Evolutionary conservation across 257 asterid genomes (phyloP), one percentile per base, ranked within the genome.

Genomic region (Gentiana macrophylla): DNA sequence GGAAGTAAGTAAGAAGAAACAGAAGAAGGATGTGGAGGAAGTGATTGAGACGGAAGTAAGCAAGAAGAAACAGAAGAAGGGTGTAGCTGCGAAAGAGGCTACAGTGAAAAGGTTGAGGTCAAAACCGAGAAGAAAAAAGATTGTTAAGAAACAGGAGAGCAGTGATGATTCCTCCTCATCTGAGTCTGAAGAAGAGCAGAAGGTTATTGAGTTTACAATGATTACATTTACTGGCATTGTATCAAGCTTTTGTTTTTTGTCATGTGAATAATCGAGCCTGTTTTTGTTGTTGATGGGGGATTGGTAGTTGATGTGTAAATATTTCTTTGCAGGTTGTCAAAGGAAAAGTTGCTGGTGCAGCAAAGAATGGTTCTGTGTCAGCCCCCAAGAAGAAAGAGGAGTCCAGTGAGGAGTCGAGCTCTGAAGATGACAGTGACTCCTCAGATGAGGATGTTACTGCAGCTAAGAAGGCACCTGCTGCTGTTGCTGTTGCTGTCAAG

Each of bases 31-130:
- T 13, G 67, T 52, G 3, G 77, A 65, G 55, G 69, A 64, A 49
- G 63, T 51, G 2, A 37, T 73, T 35, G 77, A 65, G 60, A 77
- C 73, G 72, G 50, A 51, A 32, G 57, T 59, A 37, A 55, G 51
- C 53, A 74, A 62, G 36, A 77, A 77, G 62, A 77, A 73, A 67
- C 72, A 63, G 60, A 77, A 77, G 74, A 73, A 73, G 62, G 53
- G 49, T 32, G 64, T 48, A 1, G 77, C 38, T 24, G 56, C 63
- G 7, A 70, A 64, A 54, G 71, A 63, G 43, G 59, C 68, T 45
- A 3, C 64, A 32, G 53, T 67, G 66, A 72, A 70, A 70, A 70
- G 74, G 50, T 5, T 50, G 74, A 69, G 33, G 65, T 36, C 36
- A 73, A 72, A 63, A 34, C 51, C 54, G 67, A 61, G 59, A 72